These are phyloP conservation scores for Poronia punctata DNA, from an alignment of 495 filamentous ascomycete species.

Conservation along the genomic window DNA sequence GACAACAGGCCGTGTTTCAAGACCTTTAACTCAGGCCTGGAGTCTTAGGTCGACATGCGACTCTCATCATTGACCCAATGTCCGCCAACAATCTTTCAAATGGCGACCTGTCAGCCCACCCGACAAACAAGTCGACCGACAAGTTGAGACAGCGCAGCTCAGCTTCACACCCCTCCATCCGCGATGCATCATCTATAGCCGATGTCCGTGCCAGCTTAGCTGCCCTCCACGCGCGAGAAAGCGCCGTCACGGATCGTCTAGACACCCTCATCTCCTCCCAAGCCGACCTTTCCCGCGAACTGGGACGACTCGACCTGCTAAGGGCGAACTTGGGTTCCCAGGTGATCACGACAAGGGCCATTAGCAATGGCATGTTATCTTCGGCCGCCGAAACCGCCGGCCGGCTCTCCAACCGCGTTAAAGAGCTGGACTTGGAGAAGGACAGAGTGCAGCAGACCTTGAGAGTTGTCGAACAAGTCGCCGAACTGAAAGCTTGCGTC, in stretches of 20 bases:
- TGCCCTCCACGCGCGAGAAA: slow-evolving; percentile 68
- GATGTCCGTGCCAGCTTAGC: slow-evolving; percentile 73
- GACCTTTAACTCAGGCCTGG: slow-evolving; percentile 15
- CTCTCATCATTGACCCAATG: slow-evolving; percentile 21
- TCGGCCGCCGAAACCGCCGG: slow-evolving; percentile 78
- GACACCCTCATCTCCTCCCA: slow-evolving; percentile 69
- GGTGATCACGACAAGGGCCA: slow-evolving; percentile 70
- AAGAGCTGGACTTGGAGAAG: slow-evolving; percentile 82
- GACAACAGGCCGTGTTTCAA: neutral
- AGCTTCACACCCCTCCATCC: slow-evolving; percentile 40
- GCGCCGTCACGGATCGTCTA: slow-evolving; percentile 65
- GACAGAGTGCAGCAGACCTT: slow-evolving; percentile 81
- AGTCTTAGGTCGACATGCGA: slow-evolving; percentile 26
- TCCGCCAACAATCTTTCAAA: slow-evolving; percentile 27
- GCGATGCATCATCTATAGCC: slow-evolving; percentile 62
- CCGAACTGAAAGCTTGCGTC: slow-evolving; percentile 92
- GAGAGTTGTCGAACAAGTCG: slow-evolving; percentile 89
- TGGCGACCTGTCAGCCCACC: slow-evolving; percentile 24
- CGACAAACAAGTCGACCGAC: slow-evolving; percentile 15
- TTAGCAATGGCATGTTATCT: slow-evolving; percentile 84
- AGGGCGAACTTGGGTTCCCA: slow-evolving; percentile 85
- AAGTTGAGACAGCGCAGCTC: slow-evolving; percentile 18
- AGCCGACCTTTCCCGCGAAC: slow-evolving; percentile 72
- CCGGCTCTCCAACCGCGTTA: slow-evolving; percentile 78
- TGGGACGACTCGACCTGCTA: slow-evolving; percentile 82